These are phyloP conservation scores for Capillidium rhysosporum DNA, from an alignment of 371 early-diverging fungal genomes.

Conservation along the genomic window DNA sequence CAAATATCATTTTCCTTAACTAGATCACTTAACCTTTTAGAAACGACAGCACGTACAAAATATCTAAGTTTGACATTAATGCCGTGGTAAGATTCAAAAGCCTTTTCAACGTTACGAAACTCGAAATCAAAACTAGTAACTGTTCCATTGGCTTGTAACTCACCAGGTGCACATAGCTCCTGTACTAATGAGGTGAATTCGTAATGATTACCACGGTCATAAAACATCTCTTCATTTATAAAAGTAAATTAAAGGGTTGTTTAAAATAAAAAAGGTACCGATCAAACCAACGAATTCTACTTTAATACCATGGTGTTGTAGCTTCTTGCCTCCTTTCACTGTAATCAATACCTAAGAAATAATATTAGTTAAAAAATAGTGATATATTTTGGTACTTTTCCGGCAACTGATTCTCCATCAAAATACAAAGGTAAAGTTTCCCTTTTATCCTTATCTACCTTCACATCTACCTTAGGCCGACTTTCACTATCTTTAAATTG, in stretches of 20 bases:
- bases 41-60: slow-evolving; percentile 64
- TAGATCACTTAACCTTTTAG: slow-evolving; percentile 48
- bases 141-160: slow-evolving; percentile 27
- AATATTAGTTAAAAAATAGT: neutral
- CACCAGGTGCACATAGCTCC: slow-evolving; percentile 69
- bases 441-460: slow-evolving; percentile 68
- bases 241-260: neutral
- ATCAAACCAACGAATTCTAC: slow-evolving; percentile 93
- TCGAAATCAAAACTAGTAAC: slow-evolving; percentile 49
- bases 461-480: slow-evolving; percentile 67
- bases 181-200: slow-evolving; percentile 75
- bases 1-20: slow-evolving; percentile 58
- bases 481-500: slow-evolving; percentile 45
- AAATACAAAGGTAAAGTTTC: slow-evolving; percentile 84
- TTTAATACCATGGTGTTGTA: slow-evolving; percentile 94
- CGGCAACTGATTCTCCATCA: slow-evolving; percentile 85
- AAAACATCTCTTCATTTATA: slow-evolving; percentile 56
- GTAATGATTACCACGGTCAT: slow-evolving; percentile 85
- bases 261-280: slow-evolving; percentile 42
- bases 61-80: slow-evolving; percentile 78
- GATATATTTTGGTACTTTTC: slow-evolving; percentile 54
- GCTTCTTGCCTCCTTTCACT: slow-evolving; percentile 69
- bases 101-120: slow-evolving; percentile 82
- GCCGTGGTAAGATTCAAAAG: slow-evolving; percentile 72
- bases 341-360: slow-evolving; percentile 57